These are phyloP conservation scores for Diplodia scrobiculata DNA, from an alignment of 2,329 filamentous ascomycete genomes.

Conservation along the genomic window DNA sequence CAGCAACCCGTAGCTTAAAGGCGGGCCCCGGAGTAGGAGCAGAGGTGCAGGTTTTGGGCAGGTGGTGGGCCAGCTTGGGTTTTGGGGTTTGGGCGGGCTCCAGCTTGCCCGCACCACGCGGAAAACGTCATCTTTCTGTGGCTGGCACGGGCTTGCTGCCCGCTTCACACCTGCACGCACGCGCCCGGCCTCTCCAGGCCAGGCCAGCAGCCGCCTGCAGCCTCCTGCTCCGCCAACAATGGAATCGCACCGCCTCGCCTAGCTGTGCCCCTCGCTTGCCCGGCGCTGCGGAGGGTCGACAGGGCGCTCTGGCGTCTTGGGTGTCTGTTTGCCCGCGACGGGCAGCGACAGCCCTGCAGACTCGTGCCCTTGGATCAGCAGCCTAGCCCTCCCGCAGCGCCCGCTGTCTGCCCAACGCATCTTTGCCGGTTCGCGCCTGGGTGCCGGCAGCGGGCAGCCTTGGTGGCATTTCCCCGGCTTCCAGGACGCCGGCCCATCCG, in stretches of 20 bases:
- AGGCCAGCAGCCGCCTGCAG: not conserved
- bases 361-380: conserved; percentile 9
- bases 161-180: conserved; percentile 15
- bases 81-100: conserved; percentile 6
- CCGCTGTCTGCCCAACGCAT: conserved; percentile 19
- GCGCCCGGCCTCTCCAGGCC: not conserved
- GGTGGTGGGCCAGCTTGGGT: conserved; percentile 18
- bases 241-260: not conserved
- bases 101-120: not conserved
- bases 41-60: conserved; percentile 23
- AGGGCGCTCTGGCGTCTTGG: conserved; percentile 2
- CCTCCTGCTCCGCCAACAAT: not conserved
- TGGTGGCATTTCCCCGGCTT: not conserved
- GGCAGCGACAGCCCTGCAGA: conserved; percentile 19
- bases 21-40: conserved; percentile 17
- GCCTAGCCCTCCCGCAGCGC: conserved; percentile 16
- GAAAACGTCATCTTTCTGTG: conserved; percentile 11
- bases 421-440: conserved; percentile 11
- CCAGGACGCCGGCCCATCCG: not conserved
- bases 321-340: not conserved
- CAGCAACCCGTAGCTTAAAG: conserved; percentile 16
- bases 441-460: not conserved
- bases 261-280: not conserved
- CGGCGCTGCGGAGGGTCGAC: not conserved
- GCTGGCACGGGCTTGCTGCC: conserved; percentile 16